A percentile compares a stretch with the other conserved stretches of the same genome.
Conservation (phyloP, 2,329 filamentous ascomycete genomes). For the Ceratocystis variospora region DNA sequence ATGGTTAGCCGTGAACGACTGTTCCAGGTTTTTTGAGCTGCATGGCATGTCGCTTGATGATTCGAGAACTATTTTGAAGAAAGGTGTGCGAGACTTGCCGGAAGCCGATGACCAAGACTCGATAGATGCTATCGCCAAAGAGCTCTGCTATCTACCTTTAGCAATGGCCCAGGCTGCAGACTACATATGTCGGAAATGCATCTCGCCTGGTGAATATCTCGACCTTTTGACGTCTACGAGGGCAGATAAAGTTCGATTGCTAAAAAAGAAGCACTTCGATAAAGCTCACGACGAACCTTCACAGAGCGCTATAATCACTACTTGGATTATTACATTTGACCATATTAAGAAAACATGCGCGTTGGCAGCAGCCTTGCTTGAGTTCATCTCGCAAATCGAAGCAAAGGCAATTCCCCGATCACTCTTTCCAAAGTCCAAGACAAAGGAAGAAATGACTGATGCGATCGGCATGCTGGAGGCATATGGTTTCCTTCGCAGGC, state of each 20-base stretch:
- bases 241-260: background rate
- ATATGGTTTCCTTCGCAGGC: background rate
- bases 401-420: background rate
- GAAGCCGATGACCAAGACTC: too few species aligned
- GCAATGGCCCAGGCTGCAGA: constrained; percentile 20
- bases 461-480: background rate
- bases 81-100: too few species aligned
- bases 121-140: background rate
- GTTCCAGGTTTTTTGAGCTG: too few species aligned
- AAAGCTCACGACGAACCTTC: background rate
- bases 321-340: background rate
- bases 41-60: background rate
- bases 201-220: background rate
- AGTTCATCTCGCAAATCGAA: background rate
- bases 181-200: constrained; percentile 17
- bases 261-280: background rate
- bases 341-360: background rate
- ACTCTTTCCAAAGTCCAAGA: background rate
- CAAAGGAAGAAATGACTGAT: background rate
- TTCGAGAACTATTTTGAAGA: background rate
- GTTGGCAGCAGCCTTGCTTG: background rate
- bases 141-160: constrained; percentile 18
- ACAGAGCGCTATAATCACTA: background rate
- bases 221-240: background rate
- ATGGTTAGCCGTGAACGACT: background rate